Percentiles rank a stretch among this genome's conserved stretches.
Conservation (phyloP, 208 protist genomes). For the Angomonas deanei region DNA sequence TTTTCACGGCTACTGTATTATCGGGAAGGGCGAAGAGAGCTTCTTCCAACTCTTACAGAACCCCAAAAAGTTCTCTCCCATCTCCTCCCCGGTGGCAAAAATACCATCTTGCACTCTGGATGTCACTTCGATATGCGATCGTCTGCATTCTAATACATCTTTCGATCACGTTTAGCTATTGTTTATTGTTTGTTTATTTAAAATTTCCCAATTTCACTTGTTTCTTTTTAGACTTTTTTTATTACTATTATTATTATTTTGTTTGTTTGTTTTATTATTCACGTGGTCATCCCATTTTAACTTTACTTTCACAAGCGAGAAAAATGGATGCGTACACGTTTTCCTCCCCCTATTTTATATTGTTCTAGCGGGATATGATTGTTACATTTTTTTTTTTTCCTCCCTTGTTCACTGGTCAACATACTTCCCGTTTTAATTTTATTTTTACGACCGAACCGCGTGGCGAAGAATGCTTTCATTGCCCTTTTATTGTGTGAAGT, state of each 20-base stretch:
- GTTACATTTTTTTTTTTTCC: slow-evolving; percentile 4
- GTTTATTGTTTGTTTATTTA: slow-evolving; percentile 7
- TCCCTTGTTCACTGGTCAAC: background rate
- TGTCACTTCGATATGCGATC: background rate
- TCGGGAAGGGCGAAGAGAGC: slow-evolving; percentile 9
- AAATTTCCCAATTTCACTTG: background rate
- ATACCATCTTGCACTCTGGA: background rate
- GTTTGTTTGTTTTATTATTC: background rate
- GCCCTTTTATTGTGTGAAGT: too few relatives aligned
- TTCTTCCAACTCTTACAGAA: slow-evolving; percentile 35
- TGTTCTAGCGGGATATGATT: slow-evolving; percentile 7
- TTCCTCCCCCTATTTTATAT: slow-evolving; percentile 1
- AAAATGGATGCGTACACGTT: too few relatives aligned
- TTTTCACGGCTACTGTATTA: slow-evolving; percentile 30
- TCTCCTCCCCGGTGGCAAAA: background rate
- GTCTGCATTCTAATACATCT: slow-evolving; percentile 2
- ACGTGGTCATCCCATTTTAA: background rate
- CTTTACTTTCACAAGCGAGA: background rate
- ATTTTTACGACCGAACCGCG: background rate
- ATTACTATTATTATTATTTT: background rate
- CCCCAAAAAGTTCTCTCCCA: background rate
- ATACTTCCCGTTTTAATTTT: background rate
- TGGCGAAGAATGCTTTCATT: too few relatives aligned
- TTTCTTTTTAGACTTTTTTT: background rate
- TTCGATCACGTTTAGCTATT: slow-evolving; percentile 5